Conservation (phyloP, 768 basidiomycete genomes). For the Daedaleopsis nitida region DNA sequence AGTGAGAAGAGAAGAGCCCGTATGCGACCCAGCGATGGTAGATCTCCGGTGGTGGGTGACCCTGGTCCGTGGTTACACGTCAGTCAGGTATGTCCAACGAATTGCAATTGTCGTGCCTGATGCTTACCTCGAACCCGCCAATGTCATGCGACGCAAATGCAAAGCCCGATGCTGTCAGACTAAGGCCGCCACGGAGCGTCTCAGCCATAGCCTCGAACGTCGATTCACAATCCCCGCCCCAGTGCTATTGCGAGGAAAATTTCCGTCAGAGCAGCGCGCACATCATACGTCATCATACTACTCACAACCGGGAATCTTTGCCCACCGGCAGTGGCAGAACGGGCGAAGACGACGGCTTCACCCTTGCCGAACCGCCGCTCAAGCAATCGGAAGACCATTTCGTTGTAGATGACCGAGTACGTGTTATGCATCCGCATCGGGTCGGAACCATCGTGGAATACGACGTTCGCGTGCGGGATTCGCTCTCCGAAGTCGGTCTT, state of each 20-base stretch:
- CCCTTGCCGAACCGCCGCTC: conserved; percentile 60
- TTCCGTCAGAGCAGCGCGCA: conserved; percentile 8
- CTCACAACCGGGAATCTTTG: conserved; percentile 52
- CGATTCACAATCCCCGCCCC: conserved; percentile 78
- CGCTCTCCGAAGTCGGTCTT: conserved; percentile 81
- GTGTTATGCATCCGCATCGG: conserved; percentile 71
- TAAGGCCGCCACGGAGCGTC: conserved; percentile 66
- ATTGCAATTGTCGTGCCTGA: background rate
- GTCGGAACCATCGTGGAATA: conserved; percentile 68
- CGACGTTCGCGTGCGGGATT: conserved; percentile 65
- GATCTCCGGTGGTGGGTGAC: conserved; percentile 65
- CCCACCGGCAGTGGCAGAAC: conserved; percentile 68
- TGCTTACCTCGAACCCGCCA: conserved; percentile 68
- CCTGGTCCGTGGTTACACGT: conserved; percentile 50
- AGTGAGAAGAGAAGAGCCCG: conserved; percentile 76
- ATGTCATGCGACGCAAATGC: conserved; percentile 77
- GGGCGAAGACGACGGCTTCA: conserved; percentile 70
- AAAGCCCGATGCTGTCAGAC: conserved; percentile 68
- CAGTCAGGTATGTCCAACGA: background rate
- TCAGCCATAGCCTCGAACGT: conserved; percentile 82
- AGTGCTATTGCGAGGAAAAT: conserved; percentile 45
- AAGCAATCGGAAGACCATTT: conserved; percentile 65
- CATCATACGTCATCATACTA: background rate
- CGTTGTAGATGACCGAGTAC: conserved; percentile 72
- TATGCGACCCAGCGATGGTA: conserved; percentile 80